Evolutionary conservation across 176 grass and related monocot species (phyloP), one percentile per base, ranked within the genome.

Genomic region (Calamus simplicifolius): DNA sequence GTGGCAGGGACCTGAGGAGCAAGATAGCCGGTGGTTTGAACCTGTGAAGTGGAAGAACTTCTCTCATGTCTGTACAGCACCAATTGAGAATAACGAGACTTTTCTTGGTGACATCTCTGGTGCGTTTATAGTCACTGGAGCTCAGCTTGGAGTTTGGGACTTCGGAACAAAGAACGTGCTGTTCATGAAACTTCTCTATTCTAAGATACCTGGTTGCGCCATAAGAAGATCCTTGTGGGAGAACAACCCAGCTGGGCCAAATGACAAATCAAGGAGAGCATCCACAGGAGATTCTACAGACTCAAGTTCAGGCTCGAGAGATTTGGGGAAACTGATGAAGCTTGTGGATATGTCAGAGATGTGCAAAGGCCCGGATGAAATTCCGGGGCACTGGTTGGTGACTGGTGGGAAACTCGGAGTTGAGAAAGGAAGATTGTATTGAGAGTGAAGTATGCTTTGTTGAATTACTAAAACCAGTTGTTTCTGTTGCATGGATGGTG

Each of bases 1-100:
- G 63, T 89, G 85, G 85, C 80, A 77, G 18, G 77, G 73, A 10
- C 80, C 85, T 1, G 81, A 89, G 59, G 85, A 89, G 69, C 81
- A 89, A 64, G 85, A 89, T 25, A 80, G 72, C 58, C 80, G 77
- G 7, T 89, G 85, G 85, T 89, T 84, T 27, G 85, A 89, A 61
- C 69, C 81, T 48, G 76, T 84, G 12, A 84, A 84, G 58, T 84
- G 80, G 85, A 84, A 80, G 56, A 89, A 80, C 50, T 89, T 84
- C 53, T 83, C 81, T 25, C 85, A 84, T 25, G 69, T 89, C 63
- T 74, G 73, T 50, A 89, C 85, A 21, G 69, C 80, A 6, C 85
- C 85, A 19, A 73, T 89, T 1, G 77, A 89, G 51, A 59, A 75
- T 35, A 18, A 61, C 4, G 85, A 89, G 58, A 66, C 64, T 1